phyloP scores from a whole-genome alignment of 352 stramenopile species.

The Phytopythium kandeliae region DNA sequence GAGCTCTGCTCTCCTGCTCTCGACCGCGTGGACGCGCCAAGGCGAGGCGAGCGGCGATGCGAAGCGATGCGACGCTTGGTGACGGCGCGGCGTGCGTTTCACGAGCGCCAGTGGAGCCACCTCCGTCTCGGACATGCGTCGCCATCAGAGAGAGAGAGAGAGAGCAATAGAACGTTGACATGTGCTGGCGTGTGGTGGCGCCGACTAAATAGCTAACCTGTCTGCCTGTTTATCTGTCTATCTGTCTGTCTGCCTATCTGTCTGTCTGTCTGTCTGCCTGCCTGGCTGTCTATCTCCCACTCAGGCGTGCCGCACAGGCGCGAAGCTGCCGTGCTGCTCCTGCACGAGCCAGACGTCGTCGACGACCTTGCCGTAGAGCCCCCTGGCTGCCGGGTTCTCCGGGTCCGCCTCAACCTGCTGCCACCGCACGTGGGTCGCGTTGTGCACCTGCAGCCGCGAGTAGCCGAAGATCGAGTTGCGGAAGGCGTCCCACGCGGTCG shows the following conservation, averaged over 20 bases:
- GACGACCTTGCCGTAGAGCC: constrained; percentile 72
- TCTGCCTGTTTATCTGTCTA: too few species aligned
- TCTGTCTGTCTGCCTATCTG: too few species aligned
- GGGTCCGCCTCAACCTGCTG: constrained; percentile 82
- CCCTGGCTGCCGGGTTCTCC: constrained; percentile 64
- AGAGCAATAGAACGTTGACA: too few species aligned
- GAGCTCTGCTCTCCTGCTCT: too few species aligned
- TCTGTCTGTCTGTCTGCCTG: too few species aligned
- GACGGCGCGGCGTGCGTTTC: not conserved
- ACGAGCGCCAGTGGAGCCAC: too few species aligned
- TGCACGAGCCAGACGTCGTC: constrained; percentile 90
- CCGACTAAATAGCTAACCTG: too few species aligned
- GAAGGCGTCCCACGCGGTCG: constrained; percentile 71
- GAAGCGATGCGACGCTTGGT: not conserved
- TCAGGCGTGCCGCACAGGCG: constrained; percentile 8
- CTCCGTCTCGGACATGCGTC: too few species aligned
- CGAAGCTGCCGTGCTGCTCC: constrained; percentile 86
- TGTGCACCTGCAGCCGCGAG: constrained; percentile 75
- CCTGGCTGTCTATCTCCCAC: not conserved
- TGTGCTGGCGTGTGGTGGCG: too few species aligned
- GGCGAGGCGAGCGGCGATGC: too few species aligned
- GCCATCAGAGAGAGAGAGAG: too few species aligned
- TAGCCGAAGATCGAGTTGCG: constrained; percentile 88
- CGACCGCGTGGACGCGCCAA: too few species aligned
- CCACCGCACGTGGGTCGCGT: constrained; percentile 87